Base-by-base conservation (phyloP, 1,139 yeast species). In the Blastobotrys raffinosifermentans region DNA sequence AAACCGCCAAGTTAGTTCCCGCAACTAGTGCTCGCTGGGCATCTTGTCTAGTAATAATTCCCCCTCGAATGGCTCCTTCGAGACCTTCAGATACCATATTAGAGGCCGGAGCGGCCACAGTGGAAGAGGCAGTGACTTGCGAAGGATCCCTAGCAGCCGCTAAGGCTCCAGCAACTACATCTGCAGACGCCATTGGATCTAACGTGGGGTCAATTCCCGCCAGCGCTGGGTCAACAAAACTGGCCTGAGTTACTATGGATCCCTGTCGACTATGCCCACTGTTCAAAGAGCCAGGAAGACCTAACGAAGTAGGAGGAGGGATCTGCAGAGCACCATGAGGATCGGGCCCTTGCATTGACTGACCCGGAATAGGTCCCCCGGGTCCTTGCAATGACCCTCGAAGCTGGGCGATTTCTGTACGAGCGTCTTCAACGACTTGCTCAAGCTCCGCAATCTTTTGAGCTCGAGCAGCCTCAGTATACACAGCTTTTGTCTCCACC, bases 401-500 rank as follows among this genome's bases (percentile, higher is more conserved):
- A 8, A 30, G 13, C 25, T 15, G 16, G 9, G 32, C 19, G 25
- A 30, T 30, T 30, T 30, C 32, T 17, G 32, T 22, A 16, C 26
- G 15, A 8, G 32, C 32, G 25, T 30, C 32, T 18, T 30, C 32
- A 19, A 30, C 10, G 25, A 30, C 19, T 11, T 30, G 32, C 18
- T 30, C 32, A 16, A 30, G 32, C 14, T 30, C 32, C 10, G 32
- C 32, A 17, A 30, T 18, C 18, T 30, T 30, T 19, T 30, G 32
- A 13, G 26, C 26, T 18, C 32, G 22, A 10, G 16, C 16, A 10
- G 32, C 6, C 5, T 30, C 32, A 13, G 32, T 7, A 13, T 30
- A 30, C 7, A 30, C 32, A 18, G 16, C 21, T 30, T 30, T 30
- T 5, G 32, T 30, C 19, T 30, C 32, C 13, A 30, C 19, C 32